phyloP scores from a whole-genome alignment of 1,139 yeast species.

The Hyphopichia pseudoburtonii region DNA sequence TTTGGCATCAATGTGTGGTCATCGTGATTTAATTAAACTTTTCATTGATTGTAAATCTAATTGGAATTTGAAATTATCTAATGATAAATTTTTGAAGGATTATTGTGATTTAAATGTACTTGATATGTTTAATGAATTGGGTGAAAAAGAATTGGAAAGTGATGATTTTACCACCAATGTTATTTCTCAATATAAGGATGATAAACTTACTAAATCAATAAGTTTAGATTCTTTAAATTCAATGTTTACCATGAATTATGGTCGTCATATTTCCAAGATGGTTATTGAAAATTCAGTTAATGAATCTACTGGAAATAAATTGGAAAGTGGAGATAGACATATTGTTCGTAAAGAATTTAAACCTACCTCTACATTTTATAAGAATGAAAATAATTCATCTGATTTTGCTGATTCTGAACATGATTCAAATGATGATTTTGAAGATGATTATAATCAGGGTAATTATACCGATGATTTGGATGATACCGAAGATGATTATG shows the following conservation, averaged over 20 bases:
- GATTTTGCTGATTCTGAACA: constrained; percentile 46
- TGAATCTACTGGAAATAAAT: constrained; percentile 7
- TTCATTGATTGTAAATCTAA: constrained; percentile 67
- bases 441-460: constrained; percentile 4
- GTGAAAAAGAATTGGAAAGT: constrained; percentile 14
- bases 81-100: constrained; percentile 54
- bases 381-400: constrained; percentile 2
- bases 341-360: constrained; percentile 12
- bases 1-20: constrained; percentile 77
- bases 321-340: constrained; percentile 12
- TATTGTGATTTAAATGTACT: constrained; percentile 67
- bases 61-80: constrained; percentile 53
- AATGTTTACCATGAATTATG: constrained; percentile 38
- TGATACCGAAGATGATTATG: constrained; percentile 21
- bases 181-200: constrained; percentile 13
- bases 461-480: constrained; percentile 30
- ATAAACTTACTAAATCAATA: constrained; percentile 24
- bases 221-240: constrained; percentile 44
- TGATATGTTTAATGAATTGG: constrained; percentile 46
- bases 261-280: constrained; percentile 46
- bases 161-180: constrained; percentile 9
- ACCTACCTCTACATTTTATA: constrained; percentile 3
- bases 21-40: constrained; percentile 57
- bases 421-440: constrained; percentile 25
- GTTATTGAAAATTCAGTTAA: constrained; percentile 22